Conservation (phyloP, 805 yeast genomes). For the Saccharomyces cerevisiae region DNA sequence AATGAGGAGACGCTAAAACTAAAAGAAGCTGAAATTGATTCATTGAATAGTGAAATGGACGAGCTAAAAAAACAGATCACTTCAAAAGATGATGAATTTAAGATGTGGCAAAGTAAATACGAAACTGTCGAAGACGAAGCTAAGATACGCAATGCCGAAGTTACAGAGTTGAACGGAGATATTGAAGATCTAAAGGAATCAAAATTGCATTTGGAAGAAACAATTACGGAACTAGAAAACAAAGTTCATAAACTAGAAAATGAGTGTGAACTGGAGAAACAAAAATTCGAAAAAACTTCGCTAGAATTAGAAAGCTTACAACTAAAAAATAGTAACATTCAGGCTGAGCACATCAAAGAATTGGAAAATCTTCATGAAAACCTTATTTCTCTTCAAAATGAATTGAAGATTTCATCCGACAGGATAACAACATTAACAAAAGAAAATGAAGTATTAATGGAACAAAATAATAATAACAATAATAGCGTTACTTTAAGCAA, state of each 20-base stretch:
- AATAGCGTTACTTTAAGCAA: neutral
- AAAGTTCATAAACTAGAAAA: slow-evolving; percentile 22
- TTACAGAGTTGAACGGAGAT: slow-evolving; percentile 28
- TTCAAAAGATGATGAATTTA: slow-evolving; percentile 10
- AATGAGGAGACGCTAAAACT: neutral
- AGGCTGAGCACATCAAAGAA: slow-evolving; percentile 33
- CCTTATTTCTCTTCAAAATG: slow-evolving; percentile 28
- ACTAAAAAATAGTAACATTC: slow-evolving; percentile 19
- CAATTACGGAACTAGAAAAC: slow-evolving; percentile 27
- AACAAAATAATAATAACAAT: slow-evolving; percentile 11
- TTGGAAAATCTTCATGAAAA: slow-evolving; percentile 31
- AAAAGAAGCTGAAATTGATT: neutral
- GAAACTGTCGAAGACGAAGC: slow-evolving; percentile 29
- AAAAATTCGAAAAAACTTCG: slow-evolving; percentile 15
- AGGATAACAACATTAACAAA: slow-evolving; percentile 20
- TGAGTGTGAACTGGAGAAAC: slow-evolving; percentile 12
- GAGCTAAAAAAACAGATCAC: slow-evolving; percentile 14
- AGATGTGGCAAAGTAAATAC: slow-evolving; percentile 16
- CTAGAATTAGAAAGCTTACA: slow-evolving; percentile 25
- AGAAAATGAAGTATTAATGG: slow-evolving; percentile 23
- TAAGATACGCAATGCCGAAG: slow-evolving; percentile 32
- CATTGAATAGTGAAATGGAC: neutral
- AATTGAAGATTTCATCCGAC: slow-evolving; percentile 25
- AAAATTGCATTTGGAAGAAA: slow-evolving; percentile 21
- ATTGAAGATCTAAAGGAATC: slow-evolving; percentile 29